These are phyloP conservation scores for Emmonsiellopsis sp. DNA, from an alignment of 2,329 filamentous ascomycete species.

Conservation along the genomic window DNA sequence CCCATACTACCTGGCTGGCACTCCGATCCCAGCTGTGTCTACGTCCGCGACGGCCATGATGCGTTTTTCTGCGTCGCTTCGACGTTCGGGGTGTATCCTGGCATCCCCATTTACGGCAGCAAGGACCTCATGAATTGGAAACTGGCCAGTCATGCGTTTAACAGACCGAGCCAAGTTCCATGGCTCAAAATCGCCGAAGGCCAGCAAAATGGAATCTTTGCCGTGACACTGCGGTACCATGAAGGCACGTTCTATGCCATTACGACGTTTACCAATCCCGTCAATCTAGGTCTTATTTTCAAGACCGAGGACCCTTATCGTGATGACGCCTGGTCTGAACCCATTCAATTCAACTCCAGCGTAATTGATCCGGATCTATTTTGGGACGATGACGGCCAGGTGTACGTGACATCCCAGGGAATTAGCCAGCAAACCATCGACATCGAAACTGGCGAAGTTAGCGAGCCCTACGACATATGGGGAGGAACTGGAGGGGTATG, in stretches of 20 bases:
- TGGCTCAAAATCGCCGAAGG: conserved; percentile 16
- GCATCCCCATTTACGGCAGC: conserved; percentile 45
- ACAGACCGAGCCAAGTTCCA: conserved; percentile 31
- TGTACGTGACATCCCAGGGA: conserved; percentile 21
- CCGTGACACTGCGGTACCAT: conserved; percentile 23
- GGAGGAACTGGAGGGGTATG: conserved; percentile 32
- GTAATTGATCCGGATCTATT: conserved; percentile 34
- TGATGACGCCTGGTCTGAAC: conserved; percentile 29
- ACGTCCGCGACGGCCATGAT: conserved; percentile 28
- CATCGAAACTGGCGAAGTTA: conserved; percentile 12
- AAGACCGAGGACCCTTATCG: conserved; percentile 30
- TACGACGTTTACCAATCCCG: neutral
- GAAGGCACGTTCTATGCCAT: conserved; percentile 24
- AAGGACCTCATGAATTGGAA: conserved; percentile 45
- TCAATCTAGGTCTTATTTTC: conserved; percentile 20
- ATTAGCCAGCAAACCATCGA: neutral
- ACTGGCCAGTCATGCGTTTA: conserved; percentile 31
- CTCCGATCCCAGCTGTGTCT: conserved; percentile 39
- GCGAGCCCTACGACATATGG: conserved; percentile 19
- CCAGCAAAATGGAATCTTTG: conserved; percentile 26
- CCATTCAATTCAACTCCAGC: conserved; percentile 16
- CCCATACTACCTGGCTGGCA: conserved; percentile 43
- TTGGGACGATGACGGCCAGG: conserved; percentile 28
- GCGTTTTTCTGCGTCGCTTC: conserved; percentile 45
- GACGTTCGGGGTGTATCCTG: conserved; percentile 45